These are phyloP conservation scores for Halophytophthora batemanensis DNA, from an alignment of 352 stramenopile genomes.

Conservation along the genomic window DNA sequence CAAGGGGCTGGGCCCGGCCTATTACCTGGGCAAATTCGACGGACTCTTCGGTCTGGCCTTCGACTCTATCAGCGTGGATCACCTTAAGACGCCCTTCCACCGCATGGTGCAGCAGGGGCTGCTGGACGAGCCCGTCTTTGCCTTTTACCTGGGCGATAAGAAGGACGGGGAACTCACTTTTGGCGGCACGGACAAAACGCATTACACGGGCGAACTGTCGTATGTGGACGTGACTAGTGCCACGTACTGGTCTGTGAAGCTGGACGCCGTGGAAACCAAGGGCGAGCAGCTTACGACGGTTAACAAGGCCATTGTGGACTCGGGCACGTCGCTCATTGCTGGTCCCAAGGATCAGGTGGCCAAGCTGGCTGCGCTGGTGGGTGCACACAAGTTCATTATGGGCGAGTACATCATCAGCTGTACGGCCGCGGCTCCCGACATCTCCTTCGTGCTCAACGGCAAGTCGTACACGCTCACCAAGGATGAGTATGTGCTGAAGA, in stretches of 20 bases:
- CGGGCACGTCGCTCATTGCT: slow-evolving; percentile 93
- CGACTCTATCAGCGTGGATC: slow-evolving; percentile 90
- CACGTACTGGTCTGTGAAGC: slow-evolving; percentile 72
- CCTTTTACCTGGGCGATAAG: slow-evolving; percentile 94
- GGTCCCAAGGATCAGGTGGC: slow-evolving; percentile 89
- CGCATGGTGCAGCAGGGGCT: slow-evolving; percentile 87
- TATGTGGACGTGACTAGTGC: slow-evolving; percentile 83
- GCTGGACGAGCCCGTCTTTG: slow-evolving; percentile 91
- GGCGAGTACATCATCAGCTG: slow-evolving; percentile 97
- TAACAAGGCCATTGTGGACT: slow-evolving; percentile 93
- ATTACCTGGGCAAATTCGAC: slow-evolving; percentile 96
- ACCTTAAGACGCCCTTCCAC: slow-evolving; percentile 93
- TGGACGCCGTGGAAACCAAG: slow-evolving; percentile 67
- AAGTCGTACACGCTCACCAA: slow-evolving; percentile 91
- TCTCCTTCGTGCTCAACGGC: slow-evolving; percentile 92
- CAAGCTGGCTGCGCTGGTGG: slow-evolving; percentile 79
- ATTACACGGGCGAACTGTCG: slow-evolving; percentile 93
- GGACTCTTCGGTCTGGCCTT: slow-evolving; percentile 97
- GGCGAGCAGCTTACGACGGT: slow-evolving; percentile 51
- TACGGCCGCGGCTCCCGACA: slow-evolving; percentile 80
- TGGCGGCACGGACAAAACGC: slow-evolving; percentile 74
- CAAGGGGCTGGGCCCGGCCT: slow-evolving; percentile 92
- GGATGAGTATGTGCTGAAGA: slow-evolving; percentile 93
- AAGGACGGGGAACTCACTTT: slow-evolving; percentile 80
- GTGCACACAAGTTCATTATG: slow-evolving; percentile 90